Conservation (phyloP, 192 early-diverging fungal species). For the Coemansia sp. region DNA sequence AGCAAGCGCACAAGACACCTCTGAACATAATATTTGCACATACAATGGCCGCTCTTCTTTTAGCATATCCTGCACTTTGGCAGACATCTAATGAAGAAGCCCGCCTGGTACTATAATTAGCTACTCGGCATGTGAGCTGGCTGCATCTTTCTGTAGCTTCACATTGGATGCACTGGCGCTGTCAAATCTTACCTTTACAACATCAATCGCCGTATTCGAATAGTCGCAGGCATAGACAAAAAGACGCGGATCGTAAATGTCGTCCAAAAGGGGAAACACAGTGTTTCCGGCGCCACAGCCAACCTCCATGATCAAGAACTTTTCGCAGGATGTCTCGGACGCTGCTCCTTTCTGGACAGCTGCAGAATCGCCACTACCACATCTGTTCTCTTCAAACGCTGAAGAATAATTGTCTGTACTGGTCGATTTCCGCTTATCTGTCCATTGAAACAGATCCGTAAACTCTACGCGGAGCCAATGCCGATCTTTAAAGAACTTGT, state of each 20-base stretch:
- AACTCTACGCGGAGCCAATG: conserved; percentile 96
- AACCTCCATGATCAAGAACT: conserved; percentile 69
- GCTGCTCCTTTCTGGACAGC: neutral
- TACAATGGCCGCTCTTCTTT: neutral
- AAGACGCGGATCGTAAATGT: conserved; percentile 58
- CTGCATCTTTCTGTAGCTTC: neutral
- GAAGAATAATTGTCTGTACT: neutral
- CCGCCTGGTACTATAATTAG: neutral
- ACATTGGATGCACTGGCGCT: neutral
- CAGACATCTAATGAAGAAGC: neutral
- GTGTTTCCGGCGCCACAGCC: conserved; percentile 83
- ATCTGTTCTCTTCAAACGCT: neutral
- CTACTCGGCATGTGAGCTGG: neutral
- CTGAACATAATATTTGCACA: neutral
- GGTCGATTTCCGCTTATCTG: conserved; percentile 23
- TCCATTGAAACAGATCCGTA: conserved; percentile 74
- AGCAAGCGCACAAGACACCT: neutral
- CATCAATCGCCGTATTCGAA: conserved; percentile 66
- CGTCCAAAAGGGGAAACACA: conserved; percentile 73
- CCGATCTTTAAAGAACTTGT: conserved; percentile 95
- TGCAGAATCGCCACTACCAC: neutral
- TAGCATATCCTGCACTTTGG: neutral
- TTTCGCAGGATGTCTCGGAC: conserved; percentile 6
- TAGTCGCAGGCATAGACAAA: conserved; percentile 81
- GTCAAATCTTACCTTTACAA: conserved; percentile 67